Percentiles rank a stretch among this genome's conserved stretches.
phyloP scores from a whole-genome alignment of 768 basidiomycete genomes.

The Podaxis rugospora region DNA sequence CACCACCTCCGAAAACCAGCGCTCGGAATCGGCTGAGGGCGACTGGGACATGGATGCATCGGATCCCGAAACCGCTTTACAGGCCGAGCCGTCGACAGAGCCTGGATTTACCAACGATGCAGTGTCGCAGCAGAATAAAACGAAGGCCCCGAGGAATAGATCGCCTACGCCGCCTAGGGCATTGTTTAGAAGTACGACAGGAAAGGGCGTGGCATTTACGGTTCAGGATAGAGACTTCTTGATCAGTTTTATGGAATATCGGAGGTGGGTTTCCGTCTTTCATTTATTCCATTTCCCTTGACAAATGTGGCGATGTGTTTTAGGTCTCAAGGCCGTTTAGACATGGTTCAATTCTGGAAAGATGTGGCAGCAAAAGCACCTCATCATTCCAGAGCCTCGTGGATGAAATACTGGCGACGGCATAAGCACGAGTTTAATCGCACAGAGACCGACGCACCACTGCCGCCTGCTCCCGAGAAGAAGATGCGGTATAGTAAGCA shows the following conservation, averaged over 20 bases:
- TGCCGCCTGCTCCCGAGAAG: constrained; percentile 78
- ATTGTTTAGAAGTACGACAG: constrained; percentile 79
- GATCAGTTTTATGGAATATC: constrained; percentile 71
- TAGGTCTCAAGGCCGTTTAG: constrained; percentile 38
- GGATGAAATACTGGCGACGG: constrained; percentile 91
- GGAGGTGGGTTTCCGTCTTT: constrained; percentile 46
- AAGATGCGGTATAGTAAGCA: constrained; percentile 81
- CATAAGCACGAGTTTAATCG: constrained; percentile 81
- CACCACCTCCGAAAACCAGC: constrained; percentile 13
- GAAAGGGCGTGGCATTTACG: constrained; percentile 88
- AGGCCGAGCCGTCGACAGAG: constrained; percentile 33
- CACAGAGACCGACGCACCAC: constrained; percentile 60
- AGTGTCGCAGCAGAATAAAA: constrained; percentile 20
- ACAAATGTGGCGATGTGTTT: constrained; percentile 1
- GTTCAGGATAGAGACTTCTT: constrained; percentile 78
- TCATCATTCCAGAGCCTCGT: constrained; percentile 87
- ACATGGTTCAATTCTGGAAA: constrained; percentile 31
- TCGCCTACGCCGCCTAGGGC: constrained; percentile 82
- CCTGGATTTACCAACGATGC: constrained; percentile 37
- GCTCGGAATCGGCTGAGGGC: constrained; percentile 38
- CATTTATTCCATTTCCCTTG: background rate
- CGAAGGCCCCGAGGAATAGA: constrained; percentile 41
- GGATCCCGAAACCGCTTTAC: constrained; percentile 15
- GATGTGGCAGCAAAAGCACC: constrained; percentile 54
- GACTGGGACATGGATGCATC: constrained; percentile 35